Evolutionary conservation across 2,329 filamentous ascomycete genomes (phyloP), one percentile per base, ranked within the genome.

Genomic region (Xylariales sp.): DNA sequence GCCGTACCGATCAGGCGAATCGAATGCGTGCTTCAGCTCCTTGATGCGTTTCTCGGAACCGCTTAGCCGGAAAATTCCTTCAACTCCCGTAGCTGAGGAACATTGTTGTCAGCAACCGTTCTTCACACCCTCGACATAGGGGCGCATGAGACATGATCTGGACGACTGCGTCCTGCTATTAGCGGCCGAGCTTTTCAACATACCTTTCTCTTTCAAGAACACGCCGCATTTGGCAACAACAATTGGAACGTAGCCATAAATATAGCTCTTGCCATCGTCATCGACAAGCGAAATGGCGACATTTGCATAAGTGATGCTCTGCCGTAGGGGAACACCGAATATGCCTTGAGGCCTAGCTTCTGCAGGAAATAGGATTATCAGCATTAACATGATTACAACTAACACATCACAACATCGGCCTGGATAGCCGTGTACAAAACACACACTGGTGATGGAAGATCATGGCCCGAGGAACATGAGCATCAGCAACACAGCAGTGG

Each of bases 31-130:
- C 62, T 94, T 91, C 20, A 98, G 77, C 61, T 97, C 93, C 62
- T 97, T 98, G 67, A 98, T 98, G 45, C 93, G 85, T 67, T 96
- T 97, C 57, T 95, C 91, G 24, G 93, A 97, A 35, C 93, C 93
- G 58, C 86, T 95, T 29, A 98, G 72, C 30, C 93, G 88, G 58
- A 98, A 98, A 41, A 98, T 98, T 27, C 93, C 93, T 63, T 97
- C 91, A 8, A 97, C 79, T 49, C 90, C 83, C 50, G 91, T 97
- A 21, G 93, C 93, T 97, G 47, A 41, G 45, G 55, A 54, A 62
- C 31, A 60, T 38, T n/a, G n/a, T n/a, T n/a, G 55, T 58, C 45
- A 55, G 49, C 40, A n/a, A n/a, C n/a, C n/a, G n/a, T n/a, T n/a
- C n/a, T n/a, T n/a, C n/a, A n/a, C n/a, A n/a, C n/a, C n/a, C n/a